Conservation (phyloP, 78 protist genomes). For the Polysphondylium violaceum region DNA sequence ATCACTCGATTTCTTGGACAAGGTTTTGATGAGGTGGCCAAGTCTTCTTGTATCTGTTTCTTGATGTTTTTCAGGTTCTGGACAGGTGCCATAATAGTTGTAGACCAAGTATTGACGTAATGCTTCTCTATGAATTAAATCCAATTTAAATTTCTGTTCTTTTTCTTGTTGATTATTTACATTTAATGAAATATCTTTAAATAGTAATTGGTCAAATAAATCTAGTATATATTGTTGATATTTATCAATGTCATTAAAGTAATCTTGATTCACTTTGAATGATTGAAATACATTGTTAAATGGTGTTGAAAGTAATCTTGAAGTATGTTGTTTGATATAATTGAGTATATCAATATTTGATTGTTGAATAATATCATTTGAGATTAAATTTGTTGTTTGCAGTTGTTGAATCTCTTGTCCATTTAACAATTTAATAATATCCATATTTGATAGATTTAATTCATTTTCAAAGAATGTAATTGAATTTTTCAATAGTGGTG, state of each 20-base stretch:
- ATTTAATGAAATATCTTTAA: not conserved
- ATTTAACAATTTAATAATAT: slow-evolving; percentile 21
- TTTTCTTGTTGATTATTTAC: not conserved
- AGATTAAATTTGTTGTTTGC: not conserved
- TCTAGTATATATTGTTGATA: slow-evolving; percentile 5
- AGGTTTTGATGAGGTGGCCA: slow-evolving; percentile 2
- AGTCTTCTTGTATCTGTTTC: slow-evolving; percentile 12
- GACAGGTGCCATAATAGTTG: slow-evolving; percentile 15
- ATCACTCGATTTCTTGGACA: not conserved
- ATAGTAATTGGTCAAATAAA: slow-evolving; percentile 1
- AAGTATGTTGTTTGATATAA: slow-evolving; percentile 36
- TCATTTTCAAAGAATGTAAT: slow-evolving; percentile 17
- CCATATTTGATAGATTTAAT: not conserved
- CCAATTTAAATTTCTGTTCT: slow-evolving; percentile 20
- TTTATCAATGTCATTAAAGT: not conserved
- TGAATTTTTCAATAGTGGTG: slow-evolving; percentile 12
- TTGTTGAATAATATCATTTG: not conserved
- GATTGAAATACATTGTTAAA: slow-evolving; percentile 3
- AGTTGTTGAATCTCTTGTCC: slow-evolving; percentile 12
- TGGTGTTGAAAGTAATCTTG: slow-evolving; percentile 20
- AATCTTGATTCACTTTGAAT: not conserved
- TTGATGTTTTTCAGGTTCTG: slow-evolving; percentile 31
- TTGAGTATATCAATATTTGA: not conserved
- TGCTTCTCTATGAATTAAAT: slow-evolving; percentile 44
- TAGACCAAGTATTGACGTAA: slow-evolving; percentile 61